Evolutionary conservation across 106 monocot genomes (phyloP), one percentile per base, ranked within the genome.

Genomic region (Alisma plantagoaquatica): DNA sequence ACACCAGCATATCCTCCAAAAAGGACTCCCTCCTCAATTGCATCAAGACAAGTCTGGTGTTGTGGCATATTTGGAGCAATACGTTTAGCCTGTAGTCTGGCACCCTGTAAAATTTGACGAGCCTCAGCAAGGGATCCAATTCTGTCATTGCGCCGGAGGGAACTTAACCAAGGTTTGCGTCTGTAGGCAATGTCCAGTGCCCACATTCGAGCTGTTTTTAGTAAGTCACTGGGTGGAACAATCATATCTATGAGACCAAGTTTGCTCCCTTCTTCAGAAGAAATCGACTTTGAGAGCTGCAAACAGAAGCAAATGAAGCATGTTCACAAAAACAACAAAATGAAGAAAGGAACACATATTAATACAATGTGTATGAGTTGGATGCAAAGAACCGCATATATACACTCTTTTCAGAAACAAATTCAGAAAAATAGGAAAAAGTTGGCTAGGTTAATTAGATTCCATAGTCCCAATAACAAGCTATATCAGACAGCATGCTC

Each of bases 1-100:
- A 85, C 67, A 68, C 96, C 96, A 62, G 96, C 77, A 82, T 85
- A 79, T 64, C 96, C 96, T 46, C 96, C 96, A 72, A 69, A 81
- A 30, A 75, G 33, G 30, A 96, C 41, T 23, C 96, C 96, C 54
- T 89, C 96, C 53, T 96, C 89, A 17, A 96, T 71, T 22, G 70
- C 71, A 71, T 96, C 84, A 63, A 96, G 84, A 51, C 84, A 96
- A 1, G 35, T 81, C 10, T 71, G 69, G 61, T 82, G 84, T 29
- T 96, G 96, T 21, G 89, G 84, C 81, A 96, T 74, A 52, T 96
- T 72, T 43, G 84, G 75, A 62, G 78, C 65, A 53, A 69, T 68
- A 52, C 31, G 70, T 54, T 85, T 96, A 60, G 63, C 84, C 45
- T 84, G 84, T 59, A 74, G 61, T 65, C 84, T 75, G 16, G 78